Conservation (phyloP, 2,329 filamentous ascomycete genomes). For the Pezicula radicicola region DNA sequence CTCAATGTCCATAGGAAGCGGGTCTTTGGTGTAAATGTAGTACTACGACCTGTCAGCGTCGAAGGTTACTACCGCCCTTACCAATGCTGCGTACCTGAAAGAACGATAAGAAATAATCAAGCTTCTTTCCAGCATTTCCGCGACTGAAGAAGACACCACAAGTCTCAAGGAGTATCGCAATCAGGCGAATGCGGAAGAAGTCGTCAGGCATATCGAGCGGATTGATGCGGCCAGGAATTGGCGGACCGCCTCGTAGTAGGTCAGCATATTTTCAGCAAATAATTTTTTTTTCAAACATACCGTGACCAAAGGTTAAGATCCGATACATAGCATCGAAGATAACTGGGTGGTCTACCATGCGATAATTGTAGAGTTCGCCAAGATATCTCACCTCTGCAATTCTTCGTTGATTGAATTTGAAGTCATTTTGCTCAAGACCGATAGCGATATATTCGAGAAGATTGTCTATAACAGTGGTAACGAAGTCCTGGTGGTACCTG, state of each 20-base stretch:
- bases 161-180: conserved; percentile 87
- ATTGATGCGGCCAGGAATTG: conserved; percentile 73
- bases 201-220: conserved; percentile 86
- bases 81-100: conserved; percentile 60
- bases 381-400: conserved; percentile 96
- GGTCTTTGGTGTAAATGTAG: conserved; percentile 87
- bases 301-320: conserved; percentile 89
- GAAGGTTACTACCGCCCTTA: conserved; percentile 5
- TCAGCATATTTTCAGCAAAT: not conserved
- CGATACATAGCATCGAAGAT: conserved; percentile 96
- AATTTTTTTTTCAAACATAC: conserved; percentile 32
- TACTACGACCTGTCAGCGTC: conserved; percentile 54
- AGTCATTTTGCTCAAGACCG: conserved; percentile 93
- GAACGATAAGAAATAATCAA: conserved; percentile 96
- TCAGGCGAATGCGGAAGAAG: conserved; percentile 90
- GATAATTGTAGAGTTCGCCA: conserved; percentile 95
- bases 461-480: conserved; percentile 88
- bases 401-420: conserved; percentile 92
- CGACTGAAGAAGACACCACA: conserved; percentile 96
- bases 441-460: conserved; percentile 83
- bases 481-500: conserved; percentile 88
- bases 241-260: conserved; percentile 63
- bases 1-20: conserved; percentile 93
- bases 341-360: conserved; percentile 91
- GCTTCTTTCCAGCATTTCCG: conserved; percentile 90